Percentiles rank a stretch among this genome's conserved stretches.
Conservation (phyloP, 176 grass and related monocot species). For the Raddia guianensis region DNA sequence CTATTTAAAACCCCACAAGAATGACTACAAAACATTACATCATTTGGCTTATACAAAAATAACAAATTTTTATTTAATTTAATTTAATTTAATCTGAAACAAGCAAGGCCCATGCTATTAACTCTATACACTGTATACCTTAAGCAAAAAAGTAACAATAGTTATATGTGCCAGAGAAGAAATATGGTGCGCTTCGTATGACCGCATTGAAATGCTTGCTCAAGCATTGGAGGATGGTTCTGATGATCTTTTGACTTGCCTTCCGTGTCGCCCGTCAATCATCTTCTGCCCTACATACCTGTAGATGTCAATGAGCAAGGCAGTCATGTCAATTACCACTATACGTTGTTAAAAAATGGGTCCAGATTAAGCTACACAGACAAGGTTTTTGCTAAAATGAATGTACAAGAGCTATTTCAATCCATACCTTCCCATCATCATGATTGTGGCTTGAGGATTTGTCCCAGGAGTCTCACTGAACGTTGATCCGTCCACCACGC, state of each 20-base stretch:
- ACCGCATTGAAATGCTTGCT: constrained; percentile 19
- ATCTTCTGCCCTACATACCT: constrained; percentile 79
- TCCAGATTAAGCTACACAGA: neutral
- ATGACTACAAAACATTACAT: too few relatives aligned
- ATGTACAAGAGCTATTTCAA: neutral
- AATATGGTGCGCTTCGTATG: neutral
- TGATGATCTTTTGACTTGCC: constrained; percentile 42
- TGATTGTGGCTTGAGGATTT: constrained; percentile 84
- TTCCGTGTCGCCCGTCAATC: constrained; percentile 56
- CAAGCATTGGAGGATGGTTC: neutral
- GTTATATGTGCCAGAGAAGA: neutral
- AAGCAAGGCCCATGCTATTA: constrained; percentile 25
- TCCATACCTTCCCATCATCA: constrained; percentile 96
- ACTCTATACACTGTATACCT: constrained; percentile 18
- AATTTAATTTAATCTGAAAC: too few relatives aligned
- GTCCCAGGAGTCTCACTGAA: constrained; percentile 77
- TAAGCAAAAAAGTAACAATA: constrained; percentile 3
- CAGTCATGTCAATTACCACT: neutral
- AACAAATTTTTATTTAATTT: too few relatives aligned
- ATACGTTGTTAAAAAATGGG: neutral
- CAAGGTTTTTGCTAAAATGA: neutral
- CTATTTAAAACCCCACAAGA: too few relatives aligned
- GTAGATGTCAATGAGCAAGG: constrained; percentile 17
- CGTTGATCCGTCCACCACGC: constrained; percentile 80
- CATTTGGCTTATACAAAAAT: too few relatives aligned